A percentile compares a stretch with the other conserved stretches of the same genome.
Conservation (phyloP, 2,329 filamentous ascomycete genomes). For the Epichloe baconii region DNA sequence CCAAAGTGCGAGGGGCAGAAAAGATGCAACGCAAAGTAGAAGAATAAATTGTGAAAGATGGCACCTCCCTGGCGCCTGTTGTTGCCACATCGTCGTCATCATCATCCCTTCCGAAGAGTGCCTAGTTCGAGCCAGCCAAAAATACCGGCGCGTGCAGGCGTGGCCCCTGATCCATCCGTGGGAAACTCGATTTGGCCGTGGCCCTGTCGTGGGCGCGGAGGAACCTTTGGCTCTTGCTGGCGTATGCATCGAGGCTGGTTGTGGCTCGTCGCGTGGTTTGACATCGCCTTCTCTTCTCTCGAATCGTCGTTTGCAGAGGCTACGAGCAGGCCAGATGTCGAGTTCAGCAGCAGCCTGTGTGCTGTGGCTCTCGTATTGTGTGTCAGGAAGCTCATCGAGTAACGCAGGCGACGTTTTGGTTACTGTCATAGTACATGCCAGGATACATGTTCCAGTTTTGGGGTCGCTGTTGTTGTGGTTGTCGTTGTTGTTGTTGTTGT, state of each 20-base stretch:
- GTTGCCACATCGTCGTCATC: background rate
- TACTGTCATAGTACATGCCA: conserved; percentile 16
- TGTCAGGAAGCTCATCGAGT: background rate
- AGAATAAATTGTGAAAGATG: background rate
- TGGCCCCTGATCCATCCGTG: too few relatives aligned
- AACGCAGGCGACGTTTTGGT: conserved; percentile 7
- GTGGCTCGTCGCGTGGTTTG: too few relatives aligned
- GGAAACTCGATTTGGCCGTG: too few relatives aligned
- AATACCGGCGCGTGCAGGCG: too few relatives aligned
- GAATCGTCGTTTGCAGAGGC: too few relatives aligned
- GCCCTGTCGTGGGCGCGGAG: too few relatives aligned
- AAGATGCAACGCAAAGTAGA: background rate
- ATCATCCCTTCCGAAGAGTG: background rate
- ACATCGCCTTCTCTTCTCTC: too few relatives aligned
- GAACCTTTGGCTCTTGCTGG: too few relatives aligned
- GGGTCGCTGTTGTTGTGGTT: conserved; percentile 16
- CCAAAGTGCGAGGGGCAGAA: background rate
- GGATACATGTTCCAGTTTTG: conserved; percentile 21
- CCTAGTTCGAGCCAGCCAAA: background rate
- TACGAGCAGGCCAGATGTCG: too few relatives aligned
- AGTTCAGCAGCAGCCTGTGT: background rate
- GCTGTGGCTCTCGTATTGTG: background rate
- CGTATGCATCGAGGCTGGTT: too few relatives aligned
- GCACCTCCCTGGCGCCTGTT: background rate
- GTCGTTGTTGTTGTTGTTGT: background rate